Conservation (phyloP, 768 basidiomycete genomes). For the Mycena galopus region DNA sequence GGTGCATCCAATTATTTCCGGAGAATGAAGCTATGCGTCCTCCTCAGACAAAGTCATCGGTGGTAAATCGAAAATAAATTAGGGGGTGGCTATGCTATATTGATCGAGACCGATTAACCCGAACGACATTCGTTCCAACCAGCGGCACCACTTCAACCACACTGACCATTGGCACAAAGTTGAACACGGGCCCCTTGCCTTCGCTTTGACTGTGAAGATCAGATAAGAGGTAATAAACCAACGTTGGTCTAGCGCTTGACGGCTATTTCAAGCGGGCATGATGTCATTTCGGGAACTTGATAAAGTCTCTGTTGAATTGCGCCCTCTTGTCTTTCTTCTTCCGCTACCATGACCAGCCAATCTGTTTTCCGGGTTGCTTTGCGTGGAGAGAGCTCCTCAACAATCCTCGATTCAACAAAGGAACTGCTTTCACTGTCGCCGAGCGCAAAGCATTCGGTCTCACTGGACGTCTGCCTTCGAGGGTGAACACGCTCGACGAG, state of each 20-base stretch:
- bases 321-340: slow-evolving; percentile 1
- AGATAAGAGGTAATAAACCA: not conserved
- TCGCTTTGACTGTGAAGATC: not conserved
- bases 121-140: too few relatives aligned
- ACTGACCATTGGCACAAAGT: too few relatives aligned
- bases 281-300: slow-evolving; percentile 7
- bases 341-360: slow-evolving; percentile 8
- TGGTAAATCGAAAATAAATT: too few relatives aligned
- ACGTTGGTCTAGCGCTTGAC: not conserved
- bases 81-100: too few relatives aligned
- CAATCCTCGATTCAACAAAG: slow-evolving; percentile 82
- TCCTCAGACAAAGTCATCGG: too few relatives aligned
- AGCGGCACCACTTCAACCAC: too few relatives aligned
- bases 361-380: slow-evolving; percentile 61
- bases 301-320: not conserved
- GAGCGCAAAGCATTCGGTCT: slow-evolving; percentile 82
- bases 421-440: slow-evolving; percentile 76
- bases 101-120: too few relatives aligned
- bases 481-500: slow-evolving; percentile 76
- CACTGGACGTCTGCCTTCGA: slow-evolving; percentile 61
- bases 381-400: slow-evolving; percentile 74
- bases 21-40: too few relatives aligned
- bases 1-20: too few relatives aligned
- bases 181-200: too few relatives aligned
- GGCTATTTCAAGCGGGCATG: not conserved